A percentile compares a stretch with the other conserved stretches of the same genome.
phyloP scores from a whole-genome alignment of 345 rosid species.

The Rhodamnia argentea region DNA sequence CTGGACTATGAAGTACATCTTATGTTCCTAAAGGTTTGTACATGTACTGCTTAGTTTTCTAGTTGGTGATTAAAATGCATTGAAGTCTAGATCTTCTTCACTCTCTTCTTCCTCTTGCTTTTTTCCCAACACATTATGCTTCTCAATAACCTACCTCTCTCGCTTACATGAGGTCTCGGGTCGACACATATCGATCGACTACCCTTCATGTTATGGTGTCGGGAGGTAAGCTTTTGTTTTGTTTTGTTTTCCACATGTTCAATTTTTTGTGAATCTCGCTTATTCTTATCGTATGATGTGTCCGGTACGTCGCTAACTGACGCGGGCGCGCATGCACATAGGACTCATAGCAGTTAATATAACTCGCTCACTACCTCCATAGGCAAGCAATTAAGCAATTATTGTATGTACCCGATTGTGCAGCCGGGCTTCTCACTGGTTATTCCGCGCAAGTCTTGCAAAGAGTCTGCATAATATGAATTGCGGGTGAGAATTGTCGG shows the following conservation, averaged over 20 bases:
- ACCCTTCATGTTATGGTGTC: background rate
- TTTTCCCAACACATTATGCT: background rate
- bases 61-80: background rate
- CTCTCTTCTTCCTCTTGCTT: background rate
- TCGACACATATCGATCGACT: background rate
- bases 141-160: background rate
- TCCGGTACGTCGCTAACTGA: fast-evolving
- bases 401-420: background rate
- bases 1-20: background rate
- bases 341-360: background rate
- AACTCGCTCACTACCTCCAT: background rate
- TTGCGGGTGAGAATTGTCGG: too few species aligned
- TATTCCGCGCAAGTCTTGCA: background rate
- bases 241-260: background rate
- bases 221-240: background rate
- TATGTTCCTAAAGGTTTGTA: background rate
- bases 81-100: background rate
- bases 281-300: background rate
- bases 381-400: background rate
- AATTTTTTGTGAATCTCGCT: background rate
- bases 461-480: background rate
- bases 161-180: background rate
- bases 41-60: background rate
- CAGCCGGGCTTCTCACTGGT: background rate
- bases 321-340: background rate